A percentile compares a stretch with the other conserved stretches of the same genome.
Conservation (phyloP, 192 early-diverging fungal genomes). For the Lobosporangium transversale region DNA sequence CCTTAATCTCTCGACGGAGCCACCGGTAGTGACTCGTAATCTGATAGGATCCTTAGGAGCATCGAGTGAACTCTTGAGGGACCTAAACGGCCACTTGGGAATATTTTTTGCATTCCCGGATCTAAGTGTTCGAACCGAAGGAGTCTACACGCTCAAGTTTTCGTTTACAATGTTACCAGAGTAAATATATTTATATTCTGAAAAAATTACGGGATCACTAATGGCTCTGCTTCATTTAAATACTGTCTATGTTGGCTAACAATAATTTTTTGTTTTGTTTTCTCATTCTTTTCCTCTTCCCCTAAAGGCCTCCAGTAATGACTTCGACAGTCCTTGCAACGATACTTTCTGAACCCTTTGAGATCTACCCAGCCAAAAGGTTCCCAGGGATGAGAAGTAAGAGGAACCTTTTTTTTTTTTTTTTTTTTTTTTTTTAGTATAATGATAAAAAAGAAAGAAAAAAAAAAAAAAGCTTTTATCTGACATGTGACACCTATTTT, state of each 20-base stretch:
- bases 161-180: conserved; percentile 59
- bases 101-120: conserved; percentile 86
- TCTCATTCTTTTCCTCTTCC: background rate
- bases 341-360: conserved; percentile 70
- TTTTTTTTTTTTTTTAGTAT: background rate
- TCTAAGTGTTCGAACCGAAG: conserved; percentile 78
- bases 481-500: background rate
- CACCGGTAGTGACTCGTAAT: conserved; percentile 60
- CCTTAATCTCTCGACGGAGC: conserved; percentile 5
- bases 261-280: conserved; percentile 14
- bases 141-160: conserved; percentile 71
- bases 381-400: conserved; percentile 78
- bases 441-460: background rate
- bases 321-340: conserved; percentile 27
- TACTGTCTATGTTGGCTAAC: background rate
- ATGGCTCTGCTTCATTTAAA: background rate
- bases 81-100: conserved; percentile 67
- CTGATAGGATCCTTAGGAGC: conserved; percentile 72
- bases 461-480: background rate
- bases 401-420: background rate
- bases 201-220: too few species aligned
- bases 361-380: conserved; percentile 76
- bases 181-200: conserved; percentile 3
- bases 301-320: conserved; percentile 7
- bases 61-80: conserved; percentile 70